These are phyloP conservation scores for Planoprotostelium fungivorum DNA, from an alignment of 78 protist species.

Conservation along the genomic window DNA sequence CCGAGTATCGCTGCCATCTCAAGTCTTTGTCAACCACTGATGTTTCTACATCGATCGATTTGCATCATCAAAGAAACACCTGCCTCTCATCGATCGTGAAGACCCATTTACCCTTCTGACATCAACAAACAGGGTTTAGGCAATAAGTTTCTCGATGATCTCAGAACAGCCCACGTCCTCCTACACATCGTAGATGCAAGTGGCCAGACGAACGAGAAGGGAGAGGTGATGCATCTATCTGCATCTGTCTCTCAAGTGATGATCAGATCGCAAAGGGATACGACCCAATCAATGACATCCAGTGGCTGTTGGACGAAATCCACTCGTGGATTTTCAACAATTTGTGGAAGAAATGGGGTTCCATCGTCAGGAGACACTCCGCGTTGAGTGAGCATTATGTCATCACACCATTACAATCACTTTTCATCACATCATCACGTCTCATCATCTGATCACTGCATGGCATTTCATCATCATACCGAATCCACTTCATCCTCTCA, in stretches of 20 bases:
- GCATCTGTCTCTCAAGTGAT: not conserved
- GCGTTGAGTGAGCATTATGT: conserved; percentile 5
- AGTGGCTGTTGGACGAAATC: conserved; percentile 74
- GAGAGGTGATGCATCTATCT: conserved; percentile 29
- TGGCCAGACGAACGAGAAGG: conserved; percentile 73
- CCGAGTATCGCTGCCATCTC: no score
- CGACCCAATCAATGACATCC: conserved; percentile 63
- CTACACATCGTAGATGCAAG: conserved; percentile 82
- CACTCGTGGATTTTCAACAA: conserved; percentile 71
- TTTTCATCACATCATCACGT: no score
- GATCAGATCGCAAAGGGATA: conserved; percentile 18
- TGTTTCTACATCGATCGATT: no score
- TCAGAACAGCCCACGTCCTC: conserved; percentile 74
- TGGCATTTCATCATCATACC: no score
- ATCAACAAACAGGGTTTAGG: conserved; percentile 54
- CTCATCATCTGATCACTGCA: no score
- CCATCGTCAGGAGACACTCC: conserved; percentile 41
- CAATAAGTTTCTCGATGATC: conserved; percentile 79
- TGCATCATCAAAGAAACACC: no score
- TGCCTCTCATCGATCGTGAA: no score
- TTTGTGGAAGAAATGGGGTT: conserved; percentile 40
- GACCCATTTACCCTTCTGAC: no score
- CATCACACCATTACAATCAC: no score
- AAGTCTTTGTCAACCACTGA: no score
- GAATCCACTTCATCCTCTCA: no score